phyloP scores from a whole-genome alignment of 208 protist species.

The Entamoeba moshkovskii region DNA sequence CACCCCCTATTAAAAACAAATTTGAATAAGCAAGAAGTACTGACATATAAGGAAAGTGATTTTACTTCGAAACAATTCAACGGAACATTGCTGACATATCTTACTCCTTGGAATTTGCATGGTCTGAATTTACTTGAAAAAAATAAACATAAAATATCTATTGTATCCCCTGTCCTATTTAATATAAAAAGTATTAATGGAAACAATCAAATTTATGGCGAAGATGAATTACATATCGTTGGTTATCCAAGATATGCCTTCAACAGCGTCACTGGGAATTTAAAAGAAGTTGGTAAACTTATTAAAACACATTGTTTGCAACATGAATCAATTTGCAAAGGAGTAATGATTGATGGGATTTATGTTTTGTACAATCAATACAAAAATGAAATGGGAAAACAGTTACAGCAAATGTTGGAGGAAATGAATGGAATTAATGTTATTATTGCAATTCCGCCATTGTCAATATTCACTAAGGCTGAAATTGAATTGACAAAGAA shows the following conservation, averaged over 20 bases:
- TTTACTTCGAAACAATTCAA: neutral
- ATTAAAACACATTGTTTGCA: neutral
- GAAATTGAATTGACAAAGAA: neutral
- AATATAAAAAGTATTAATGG: neutral
- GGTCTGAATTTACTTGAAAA: neutral
- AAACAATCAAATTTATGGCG: neutral
- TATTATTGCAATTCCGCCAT: neutral
- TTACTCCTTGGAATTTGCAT: neutral
- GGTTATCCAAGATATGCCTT: neutral
- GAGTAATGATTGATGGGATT: neutral
- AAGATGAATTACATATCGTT: neutral
- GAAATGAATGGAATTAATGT: neutral
- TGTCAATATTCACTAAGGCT: neutral
- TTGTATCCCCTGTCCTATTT: neutral
- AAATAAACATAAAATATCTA: neutral
- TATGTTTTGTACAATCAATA: neutral
- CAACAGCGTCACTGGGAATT: neutral
- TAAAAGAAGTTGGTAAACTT: neutral
- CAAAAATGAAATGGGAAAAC: neutral
- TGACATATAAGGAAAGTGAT: neutral
- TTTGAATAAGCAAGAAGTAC: neutral
- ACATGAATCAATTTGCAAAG: neutral
- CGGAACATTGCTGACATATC: neutral
- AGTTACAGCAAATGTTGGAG: neutral
- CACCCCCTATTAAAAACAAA: neutral